Conservation (phyloP, 2,329 filamentous ascomycete genomes). For the Malbranchea zuffiana region DNA sequence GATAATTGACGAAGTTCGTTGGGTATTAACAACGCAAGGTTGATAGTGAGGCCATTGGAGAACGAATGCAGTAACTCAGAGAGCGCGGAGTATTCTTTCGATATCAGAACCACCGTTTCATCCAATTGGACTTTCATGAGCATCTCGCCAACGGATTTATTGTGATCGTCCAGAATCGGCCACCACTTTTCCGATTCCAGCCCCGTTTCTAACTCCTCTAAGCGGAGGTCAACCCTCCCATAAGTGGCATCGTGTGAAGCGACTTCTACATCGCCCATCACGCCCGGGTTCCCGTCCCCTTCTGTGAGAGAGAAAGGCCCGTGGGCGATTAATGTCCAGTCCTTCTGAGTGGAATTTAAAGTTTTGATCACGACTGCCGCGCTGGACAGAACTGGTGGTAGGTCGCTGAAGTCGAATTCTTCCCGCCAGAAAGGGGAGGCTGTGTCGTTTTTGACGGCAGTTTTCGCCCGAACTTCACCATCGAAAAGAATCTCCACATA, state of each 20-base stretch:
- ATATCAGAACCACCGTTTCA: slow-evolving; percentile 79
- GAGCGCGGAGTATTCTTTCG: slow-evolving; percentile 71
- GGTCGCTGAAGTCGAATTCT: slow-evolving; percentile 38
- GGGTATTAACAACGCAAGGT: slow-evolving; percentile 70
- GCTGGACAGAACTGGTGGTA: slow-evolving; percentile 39
- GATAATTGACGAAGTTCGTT: slow-evolving; percentile 68
- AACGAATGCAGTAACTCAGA: slow-evolving; percentile 79
- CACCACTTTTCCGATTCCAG: slow-evolving; percentile 83
- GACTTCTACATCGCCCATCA: slow-evolving; percentile 36
- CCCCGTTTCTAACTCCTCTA: slow-evolving; percentile 66
- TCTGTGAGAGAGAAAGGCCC: slow-evolving; percentile 34
- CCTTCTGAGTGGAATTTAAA: slow-evolving; percentile 38
- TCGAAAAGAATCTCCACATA: slow-evolving; percentile 41
- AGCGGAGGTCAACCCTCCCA: slow-evolving; percentile 62
- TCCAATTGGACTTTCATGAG: slow-evolving; percentile 73
- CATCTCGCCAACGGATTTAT: slow-evolving; percentile 70
- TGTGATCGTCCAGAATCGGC: slow-evolving; percentile 63
- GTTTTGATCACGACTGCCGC: slow-evolving; percentile 38
- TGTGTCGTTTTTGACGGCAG: slow-evolving; percentile 37
- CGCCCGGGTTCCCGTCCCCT: slow-evolving; percentile 30
- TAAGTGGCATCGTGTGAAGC: slow-evolving; percentile 38
- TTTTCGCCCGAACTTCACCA: slow-evolving; percentile 39
- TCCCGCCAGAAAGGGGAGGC: slow-evolving; percentile 41
- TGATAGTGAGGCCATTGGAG: slow-evolving; percentile 67
- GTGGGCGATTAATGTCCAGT: slow-evolving; percentile 40